phyloP scores from a whole-genome alignment of 495 filamentous ascomycete genomes.

The Articulospora tetracladia region DNA sequence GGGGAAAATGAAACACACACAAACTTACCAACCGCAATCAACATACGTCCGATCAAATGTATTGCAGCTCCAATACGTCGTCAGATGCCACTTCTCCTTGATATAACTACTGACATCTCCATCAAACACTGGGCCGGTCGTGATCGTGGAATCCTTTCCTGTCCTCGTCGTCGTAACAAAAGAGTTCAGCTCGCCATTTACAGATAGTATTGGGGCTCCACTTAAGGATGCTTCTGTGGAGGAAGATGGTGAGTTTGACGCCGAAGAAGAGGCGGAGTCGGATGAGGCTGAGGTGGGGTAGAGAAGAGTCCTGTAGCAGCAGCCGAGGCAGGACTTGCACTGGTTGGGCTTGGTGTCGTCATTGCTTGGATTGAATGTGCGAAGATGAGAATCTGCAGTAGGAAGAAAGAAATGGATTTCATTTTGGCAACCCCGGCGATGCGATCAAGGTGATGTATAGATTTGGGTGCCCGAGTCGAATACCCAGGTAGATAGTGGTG shows the following conservation, averaged over 20 bases:
- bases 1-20: not conserved
- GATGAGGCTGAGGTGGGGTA: not conserved
- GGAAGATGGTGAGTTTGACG: not conserved
- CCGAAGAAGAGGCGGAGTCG: not conserved
- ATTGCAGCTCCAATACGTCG: slow-evolving; percentile 40
- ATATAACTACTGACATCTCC: not conserved
- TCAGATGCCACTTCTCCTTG: slow-evolving; percentile 27
- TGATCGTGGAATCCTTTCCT: not conserved
- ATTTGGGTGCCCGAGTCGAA: too few relatives aligned
- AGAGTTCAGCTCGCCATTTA: not conserved
- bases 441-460: too few relatives aligned
- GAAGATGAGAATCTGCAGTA: too few relatives aligned
- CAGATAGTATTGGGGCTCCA: not conserved
- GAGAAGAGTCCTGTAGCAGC: not conserved
- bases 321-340: too few relatives aligned
- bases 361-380: too few relatives aligned
- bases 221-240: not conserved
- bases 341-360: too few relatives aligned
- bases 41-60: slow-evolving; percentile 25
- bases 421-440: too few relatives aligned
- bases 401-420: too few relatives aligned
- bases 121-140: not conserved
- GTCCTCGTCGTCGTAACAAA: not conserved
- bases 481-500: not conserved
- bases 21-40: slow-evolving; percentile 34